Percentiles rank a stretch among this genome's conserved stretches.
phyloP scores from a whole-genome alignment of 768 basidiomycete genomes.

The Dioszegia hungarica region DNA sequence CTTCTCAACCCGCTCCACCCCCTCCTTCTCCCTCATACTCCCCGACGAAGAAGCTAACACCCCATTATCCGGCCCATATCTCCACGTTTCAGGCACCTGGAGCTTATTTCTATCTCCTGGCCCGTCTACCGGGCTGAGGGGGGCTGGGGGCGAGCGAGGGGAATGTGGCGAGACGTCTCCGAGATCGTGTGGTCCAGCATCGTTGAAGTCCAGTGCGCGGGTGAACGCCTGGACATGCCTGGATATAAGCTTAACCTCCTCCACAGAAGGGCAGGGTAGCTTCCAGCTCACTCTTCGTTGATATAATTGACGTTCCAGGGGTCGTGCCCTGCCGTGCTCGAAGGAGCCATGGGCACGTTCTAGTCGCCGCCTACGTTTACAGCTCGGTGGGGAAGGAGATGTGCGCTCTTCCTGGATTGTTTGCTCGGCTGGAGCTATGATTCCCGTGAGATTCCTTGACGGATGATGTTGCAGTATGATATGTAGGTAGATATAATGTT shows the following conservation, averaged over 20 bases:
- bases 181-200: slow-evolving; percentile 43
- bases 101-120: background rate
- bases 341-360: background rate
- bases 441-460: too few relatives aligned
- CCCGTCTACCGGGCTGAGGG: slow-evolving; percentile 3
- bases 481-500: background rate
- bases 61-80: slow-evolving; percentile 31
- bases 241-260: background rate
- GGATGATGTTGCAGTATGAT: background rate
- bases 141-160: slow-evolving; percentile 20
- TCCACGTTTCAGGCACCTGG: slow-evolving; percentile 15
- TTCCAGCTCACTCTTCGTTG: slow-evolving; percentile 63
- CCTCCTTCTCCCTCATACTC: background rate
- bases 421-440: too few relatives aligned
- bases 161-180: slow-evolving; percentile 29
- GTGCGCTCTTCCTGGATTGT: background rate
- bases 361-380: background rate
- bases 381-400: too few relatives aligned
- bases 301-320: slow-evolving; percentile 59
- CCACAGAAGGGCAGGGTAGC: too few relatives aligned
- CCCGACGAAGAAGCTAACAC: background rate
- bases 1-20: slow-evolving; percentile 43
- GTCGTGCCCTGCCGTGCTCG: background rate
- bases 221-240: slow-evolving; percentile 64
- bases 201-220: slow-evolving; percentile 65